Conservation (phyloP, 192 early-diverging fungal genomes). For the Backusella macrospora region DNA sequence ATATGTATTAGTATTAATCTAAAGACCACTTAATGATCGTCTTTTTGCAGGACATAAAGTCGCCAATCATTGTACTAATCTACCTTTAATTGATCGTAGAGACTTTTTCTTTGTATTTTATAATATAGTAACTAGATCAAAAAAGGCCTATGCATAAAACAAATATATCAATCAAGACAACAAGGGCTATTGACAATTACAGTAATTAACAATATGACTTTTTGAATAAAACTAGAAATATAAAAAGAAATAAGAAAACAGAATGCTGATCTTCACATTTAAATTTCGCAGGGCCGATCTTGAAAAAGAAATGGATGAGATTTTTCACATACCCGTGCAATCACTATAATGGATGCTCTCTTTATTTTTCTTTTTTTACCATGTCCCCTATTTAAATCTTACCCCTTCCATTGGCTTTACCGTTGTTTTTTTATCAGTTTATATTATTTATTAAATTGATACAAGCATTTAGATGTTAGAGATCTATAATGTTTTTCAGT, state of each 20-base stretch:
- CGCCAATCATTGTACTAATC: neutral
- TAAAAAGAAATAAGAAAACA: slow-evolving; percentile 2
- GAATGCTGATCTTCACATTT: slow-evolving; percentile 20
- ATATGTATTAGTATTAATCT: neutral
- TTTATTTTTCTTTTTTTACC: neutral
- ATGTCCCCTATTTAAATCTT: neutral
- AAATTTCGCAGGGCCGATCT: neutral
- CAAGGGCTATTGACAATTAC: slow-evolving; percentile 22
- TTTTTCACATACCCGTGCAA: slow-evolving; percentile 10
- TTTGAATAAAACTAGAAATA: slow-evolving; percentile 8
- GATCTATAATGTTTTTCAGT: neutral
- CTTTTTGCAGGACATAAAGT: slow-evolving; percentile 16
- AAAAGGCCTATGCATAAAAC: slow-evolving; percentile 8
- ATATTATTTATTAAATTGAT: neutral
- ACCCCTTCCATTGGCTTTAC: neutral
- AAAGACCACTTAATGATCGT: slow-evolving; percentile 5
- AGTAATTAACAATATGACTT: slow-evolving; percentile 24
- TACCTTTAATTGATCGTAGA: neutral
- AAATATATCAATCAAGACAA: slow-evolving; percentile 17
- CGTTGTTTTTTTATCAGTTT: neutral
- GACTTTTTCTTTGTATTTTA: slow-evolving; percentile 3
- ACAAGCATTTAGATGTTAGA: neutral
- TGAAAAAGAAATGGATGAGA: neutral
- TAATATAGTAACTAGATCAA: slow-evolving; percentile 11
- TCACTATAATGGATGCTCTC: neutral